phyloP scores from a whole-genome alignment of 2,329 filamentous ascomycete genomes.

The Botryotinia narcissicola region DNA sequence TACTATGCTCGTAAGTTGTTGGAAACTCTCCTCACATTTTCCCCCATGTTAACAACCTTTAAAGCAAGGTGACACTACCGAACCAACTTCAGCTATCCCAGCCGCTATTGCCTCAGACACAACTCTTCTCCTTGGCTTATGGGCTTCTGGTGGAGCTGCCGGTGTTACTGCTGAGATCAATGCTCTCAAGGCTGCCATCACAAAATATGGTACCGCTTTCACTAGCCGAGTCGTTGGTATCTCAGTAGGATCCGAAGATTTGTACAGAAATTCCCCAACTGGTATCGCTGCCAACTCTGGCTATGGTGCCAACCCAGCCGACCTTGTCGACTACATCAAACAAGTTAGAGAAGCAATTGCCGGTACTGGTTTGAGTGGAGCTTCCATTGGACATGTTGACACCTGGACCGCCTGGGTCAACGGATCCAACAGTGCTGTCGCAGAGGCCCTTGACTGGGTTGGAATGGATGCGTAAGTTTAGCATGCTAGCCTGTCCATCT shows the following conservation, averaged over 20 bases:
- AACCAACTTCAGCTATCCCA: conserved; percentile 69
- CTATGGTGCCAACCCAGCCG: conserved; percentile 59
- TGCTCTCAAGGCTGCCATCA: conserved; percentile 68
- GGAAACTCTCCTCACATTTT: too few relatives aligned
- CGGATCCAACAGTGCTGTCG: conserved; percentile 65
- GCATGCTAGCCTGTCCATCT: too few relatives aligned
- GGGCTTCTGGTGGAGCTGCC: conserved; percentile 67
- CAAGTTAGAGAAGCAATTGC: conserved; percentile 63
- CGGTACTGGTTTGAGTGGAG: conserved; percentile 56
- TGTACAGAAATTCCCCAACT: conserved; percentile 74
- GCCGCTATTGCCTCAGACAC: conserved; percentile 81
- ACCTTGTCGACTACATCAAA: conserved; percentile 67
- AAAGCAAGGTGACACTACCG: conserved; percentile 62
- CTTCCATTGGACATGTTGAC: conserved; percentile 78
- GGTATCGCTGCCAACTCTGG: conserved; percentile 63
- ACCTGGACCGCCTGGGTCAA: conserved; percentile 84
- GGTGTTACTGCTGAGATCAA: conserved; percentile 69
- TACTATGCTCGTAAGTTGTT: conserved; percentile 53
- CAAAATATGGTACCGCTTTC: conserved; percentile 65
- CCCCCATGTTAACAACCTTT: conserved; percentile 28
- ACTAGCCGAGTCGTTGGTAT: conserved; percentile 72
- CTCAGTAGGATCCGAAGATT: conserved; percentile 82
- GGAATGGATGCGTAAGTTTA: conserved; percentile 65
- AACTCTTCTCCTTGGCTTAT: conserved; percentile 76
- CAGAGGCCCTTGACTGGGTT: conserved; percentile 71